Base-by-base conservation (phyloP, 2,329 filamentous ascomycete genomes). In the Biscogniauxia marginata region DNA sequence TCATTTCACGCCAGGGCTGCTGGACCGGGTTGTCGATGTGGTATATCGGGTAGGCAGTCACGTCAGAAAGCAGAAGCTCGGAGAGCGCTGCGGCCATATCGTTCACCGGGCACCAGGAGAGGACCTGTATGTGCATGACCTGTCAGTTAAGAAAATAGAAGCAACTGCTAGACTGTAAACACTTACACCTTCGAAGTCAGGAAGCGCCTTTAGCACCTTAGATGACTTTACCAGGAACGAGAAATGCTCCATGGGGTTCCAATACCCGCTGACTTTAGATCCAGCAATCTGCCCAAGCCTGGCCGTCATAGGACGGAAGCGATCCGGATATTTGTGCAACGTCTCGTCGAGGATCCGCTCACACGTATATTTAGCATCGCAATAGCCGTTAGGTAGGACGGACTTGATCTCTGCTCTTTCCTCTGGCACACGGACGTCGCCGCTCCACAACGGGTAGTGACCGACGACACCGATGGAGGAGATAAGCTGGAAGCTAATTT, bases 261-360 rank as follows among this genome's bases (percentile, higher is more conserved):
- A 85, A 61, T 77, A 78, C 0, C 81, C 82, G 53, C 69, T 82
- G 0, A 54, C 71, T 3, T 63, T 74, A 0, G 76, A 79, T 0
- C 83, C 83, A 1, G 81, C 72, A 44, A 85, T 79, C 64, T 85
- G 83, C 0, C 79, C 83, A 0, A 76, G 69, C 0, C 82, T 74
- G 0, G 79, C 75, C 0, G 65, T 67, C 69, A 74, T 77, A 0
- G 76, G 58, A 16, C 72, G 73, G 68, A 84, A 81, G 1, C 60
- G 67, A 0, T 71, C 54, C 0, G 75, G 74, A 57, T 77, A 65
- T n/a, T 68, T 62, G 53, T 76, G 74, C 3, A 82, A 65, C 0
- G 81, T 83, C 50, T 73, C 67, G 49, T 78, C 73, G 0, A 84
- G 72, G 67, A 83, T 78, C 3, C 69, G 65, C 60, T 84, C 80